Percentiles rank a stretch among this genome's conserved stretches.
phyloP scores from a whole-genome alignment of 208 protist genomes.

The Strigomonas culicis region DNA sequence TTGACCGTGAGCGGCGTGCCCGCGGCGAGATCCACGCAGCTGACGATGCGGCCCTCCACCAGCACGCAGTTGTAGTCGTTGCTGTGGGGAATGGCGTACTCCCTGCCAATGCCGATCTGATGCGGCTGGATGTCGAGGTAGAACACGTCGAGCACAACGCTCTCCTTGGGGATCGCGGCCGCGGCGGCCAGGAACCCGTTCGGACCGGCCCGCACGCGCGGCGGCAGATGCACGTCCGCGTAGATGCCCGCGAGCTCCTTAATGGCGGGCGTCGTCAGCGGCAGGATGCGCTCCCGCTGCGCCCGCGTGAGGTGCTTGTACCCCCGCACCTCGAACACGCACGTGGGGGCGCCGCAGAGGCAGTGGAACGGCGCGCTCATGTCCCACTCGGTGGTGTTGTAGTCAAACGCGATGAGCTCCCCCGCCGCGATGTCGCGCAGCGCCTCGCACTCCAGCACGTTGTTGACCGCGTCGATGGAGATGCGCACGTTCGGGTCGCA shows the following conservation, averaged over 20 bases:
- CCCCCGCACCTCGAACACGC: conserved; percentile 64
- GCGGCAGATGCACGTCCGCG: conserved; percentile 41
- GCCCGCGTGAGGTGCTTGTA: conserved; percentile 70
- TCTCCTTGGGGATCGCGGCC: conserved; percentile 27
- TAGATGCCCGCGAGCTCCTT: conserved; percentile 37
- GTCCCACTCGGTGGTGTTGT: conserved; percentile 83
- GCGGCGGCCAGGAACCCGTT: conserved; percentile 32
- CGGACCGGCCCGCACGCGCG: conserved; percentile 20
- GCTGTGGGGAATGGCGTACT: conserved; percentile 61
- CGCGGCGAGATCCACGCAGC: conserved; percentile 28
- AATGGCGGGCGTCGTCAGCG: conserved; percentile 52
- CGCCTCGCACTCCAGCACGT: conserved; percentile 68
- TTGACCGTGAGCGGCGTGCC: conserved; percentile 58
- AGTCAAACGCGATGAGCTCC: conserved; percentile 78
- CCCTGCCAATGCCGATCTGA: conserved; percentile 48
- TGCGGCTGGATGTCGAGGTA: conserved; percentile 68
- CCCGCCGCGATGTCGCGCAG: conserved; percentile 55
- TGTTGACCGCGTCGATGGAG: conserved; percentile 54
- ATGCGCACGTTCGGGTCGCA: conserved; percentile 78
- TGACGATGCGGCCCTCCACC: conserved; percentile 71
- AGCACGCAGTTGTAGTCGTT: conserved; percentile 55
- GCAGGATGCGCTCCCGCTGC: conserved; percentile 35
- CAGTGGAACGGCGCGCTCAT: conserved; percentile 72
- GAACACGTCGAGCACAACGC: conserved; percentile 59
- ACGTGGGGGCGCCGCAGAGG: conserved; percentile 49